Base-by-base conservation (phyloP, 306 rosid species). In the Trifolium repens region DNA sequence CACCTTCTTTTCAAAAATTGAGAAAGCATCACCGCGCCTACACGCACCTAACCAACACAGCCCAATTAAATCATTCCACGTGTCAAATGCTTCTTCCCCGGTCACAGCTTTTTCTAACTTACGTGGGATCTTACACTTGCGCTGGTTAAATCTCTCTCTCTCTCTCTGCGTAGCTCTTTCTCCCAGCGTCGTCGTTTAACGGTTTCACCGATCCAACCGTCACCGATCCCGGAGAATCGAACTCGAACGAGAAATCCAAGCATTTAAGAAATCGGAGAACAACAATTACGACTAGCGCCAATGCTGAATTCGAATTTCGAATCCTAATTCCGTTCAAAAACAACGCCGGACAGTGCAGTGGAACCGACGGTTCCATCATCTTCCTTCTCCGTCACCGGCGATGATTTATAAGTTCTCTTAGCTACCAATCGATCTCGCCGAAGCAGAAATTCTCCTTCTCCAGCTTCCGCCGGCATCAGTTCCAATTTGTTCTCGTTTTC, bases 41-140 rank as follows among this genome's bases (percentile, higher is more conserved):
- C 63, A 22, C 54, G 59, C 77, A 47, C 74, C 72, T 34, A 22
- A 53, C 76, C 66, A 8, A 24, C 84, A 79, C 84, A 42, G 49
- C 32, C 73, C 84, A 72, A 83, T 88, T 2, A n/a, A 0, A 4
- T 0, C 0, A 0, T 2, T 3, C 79, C 93, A 85, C 91, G 88
- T 84, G 88, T 70, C 79, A 2, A 19, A 13, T 75, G 3, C 75
- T 44, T 63, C 71, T 69, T 44, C 39, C 74, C 13, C 70, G 75
- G 88, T 60, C 86, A 71, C 83, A 22, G 27, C 37, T 19, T 83
- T 77, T 77, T 60, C 80, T 74, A 14, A 78, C 88, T 78, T 83
- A 72, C 92, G 90, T 84, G 85, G 89, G 93, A 87, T 89, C 89
- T 80, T 75, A 68, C 78, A 64, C 86, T 71, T 55, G 64, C 66